phyloP scores from a whole-genome alignment of 371 early-diverging fungal genomes.

The Lichtheimia corymbifera region DNA sequence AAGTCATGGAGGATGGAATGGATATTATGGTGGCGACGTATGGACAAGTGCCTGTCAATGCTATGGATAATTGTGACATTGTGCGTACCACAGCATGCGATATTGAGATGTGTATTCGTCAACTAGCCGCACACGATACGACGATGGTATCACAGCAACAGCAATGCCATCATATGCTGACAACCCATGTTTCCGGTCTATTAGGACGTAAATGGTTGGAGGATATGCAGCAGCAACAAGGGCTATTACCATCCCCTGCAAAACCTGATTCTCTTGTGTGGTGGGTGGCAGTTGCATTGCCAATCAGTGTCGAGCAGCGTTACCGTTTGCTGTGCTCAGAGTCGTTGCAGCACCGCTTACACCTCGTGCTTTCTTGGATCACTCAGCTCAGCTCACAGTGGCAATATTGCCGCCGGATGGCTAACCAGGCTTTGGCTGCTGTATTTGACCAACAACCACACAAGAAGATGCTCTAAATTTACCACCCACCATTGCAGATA shows the following conservation, averaged over 20 bases:
- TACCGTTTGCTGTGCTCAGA: conserved; percentile 39
- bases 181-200: conserved; percentile 25
- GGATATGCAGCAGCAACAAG: conserved; percentile 26
- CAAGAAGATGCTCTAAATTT: too few relatives aligned
- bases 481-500: too few relatives aligned
- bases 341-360: conserved; percentile 42
- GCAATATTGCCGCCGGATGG: conserved; percentile 12
- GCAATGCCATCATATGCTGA: background rate
- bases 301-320: conserved; percentile 49
- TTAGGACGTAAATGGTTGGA: conserved; percentile 33
- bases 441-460: background rate
- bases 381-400: conserved; percentile 36
- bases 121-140: too few relatives aligned
- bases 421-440: conserved; percentile 1
- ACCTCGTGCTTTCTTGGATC: conserved; percentile 50
- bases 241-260: conserved; percentile 27
- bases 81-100: too few relatives aligned
- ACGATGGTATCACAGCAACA: too few relatives aligned
- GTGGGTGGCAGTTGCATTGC: conserved; percentile 60
- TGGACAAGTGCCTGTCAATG: too few relatives aligned
- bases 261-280: conserved; percentile 53
- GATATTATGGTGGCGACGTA: too few relatives aligned
- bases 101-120: too few relatives aligned
- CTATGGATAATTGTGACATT: too few relatives aligned
- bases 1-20: too few relatives aligned